Evolutionary conservation across 1,284 basidiomycete genomes (phyloP), one percentile per base, ranked within the genome.

Genomic region (Binderoboletus segoi): DNA sequence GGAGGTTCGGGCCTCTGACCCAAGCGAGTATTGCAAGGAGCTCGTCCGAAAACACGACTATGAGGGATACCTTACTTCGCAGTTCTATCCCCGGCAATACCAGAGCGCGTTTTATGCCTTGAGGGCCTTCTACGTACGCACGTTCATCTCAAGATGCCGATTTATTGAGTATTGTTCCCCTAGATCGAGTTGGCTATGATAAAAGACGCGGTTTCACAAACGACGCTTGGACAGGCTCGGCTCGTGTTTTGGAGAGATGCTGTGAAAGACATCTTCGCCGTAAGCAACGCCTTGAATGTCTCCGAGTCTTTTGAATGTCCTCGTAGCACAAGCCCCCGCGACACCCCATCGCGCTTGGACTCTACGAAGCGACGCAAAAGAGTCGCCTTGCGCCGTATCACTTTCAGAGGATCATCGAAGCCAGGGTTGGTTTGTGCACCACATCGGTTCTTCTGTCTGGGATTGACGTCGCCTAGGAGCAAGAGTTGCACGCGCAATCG

Each of bases 211-310:
- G 88, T 94, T 16, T 88, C 89, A 18, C 92, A 91, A 64, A 76
- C 86, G 38, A 81, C 86, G 26, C 85, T 97, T 59, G 95, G 93
- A 8, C 85, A 88, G 67, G 94, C 96, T 82, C 83, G 93, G 62
- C 87, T 93, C 78, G 91, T 96, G 71, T 97, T 96, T 74, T 97
- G 94, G 95, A 84, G 86, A 67, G 94, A 97, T 69, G 88, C 91
- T 1, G 70, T 96, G 41, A 89, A 88, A 63, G 79, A 76, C 37
- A 86, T 94, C 20, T 77, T 77, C 67, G 81, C 88, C 66, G 92
- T 90, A 68, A 68, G 85, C 80, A 45, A 21, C 44, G 30, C 51
- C 26, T 28, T 15, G 11, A 49, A 42, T 53, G 52, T 53, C 54
- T 53, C 43, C 40, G 21, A 43, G 42, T 48, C 52, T 66, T 54